Conservation (phyloP, 441 rosid genomes). For the Jatropha podagrica region DNA sequence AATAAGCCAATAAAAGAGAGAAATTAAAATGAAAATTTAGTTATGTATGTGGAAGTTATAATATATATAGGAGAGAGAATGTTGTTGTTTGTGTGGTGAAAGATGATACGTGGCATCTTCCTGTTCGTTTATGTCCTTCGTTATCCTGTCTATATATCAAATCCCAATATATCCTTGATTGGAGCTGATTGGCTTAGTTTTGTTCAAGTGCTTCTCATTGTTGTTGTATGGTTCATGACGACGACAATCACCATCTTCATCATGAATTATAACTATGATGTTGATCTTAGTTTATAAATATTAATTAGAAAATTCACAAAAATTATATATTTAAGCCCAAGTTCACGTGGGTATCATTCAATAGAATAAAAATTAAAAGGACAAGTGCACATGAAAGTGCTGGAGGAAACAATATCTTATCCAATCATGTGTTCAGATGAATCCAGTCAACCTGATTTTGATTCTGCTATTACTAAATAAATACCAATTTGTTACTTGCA, state of each 20-base stretch:
- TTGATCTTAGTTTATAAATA: not conserved
- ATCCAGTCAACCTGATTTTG: constrained; percentile 25
- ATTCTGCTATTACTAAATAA: not conserved
- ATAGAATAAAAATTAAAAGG: not conserved
- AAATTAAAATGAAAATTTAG: not conserved
- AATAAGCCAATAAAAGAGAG: not conserved
- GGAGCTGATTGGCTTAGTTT: not conserved
- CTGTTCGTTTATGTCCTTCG: not conserved
- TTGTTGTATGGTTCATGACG: not conserved
- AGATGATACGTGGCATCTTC: constrained; percentile 16
- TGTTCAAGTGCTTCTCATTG: not conserved
- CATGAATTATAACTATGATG: not conserved
- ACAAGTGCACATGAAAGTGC: constrained; percentile 29
- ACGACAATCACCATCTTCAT: not conserved
- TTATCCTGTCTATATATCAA: not conserved
- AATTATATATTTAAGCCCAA: not conserved
- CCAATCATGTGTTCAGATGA: constrained; percentile 3
- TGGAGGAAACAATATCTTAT: constrained; percentile 22
- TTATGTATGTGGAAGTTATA: not conserved
- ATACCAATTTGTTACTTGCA: not conserved
- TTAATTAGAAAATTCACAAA: too few species aligned
- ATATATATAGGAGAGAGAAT: not conserved
- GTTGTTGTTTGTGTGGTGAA: not conserved
- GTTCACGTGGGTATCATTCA: not conserved
- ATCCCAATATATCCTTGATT: not conserved